Base-by-base conservation (phyloP, 2,329 filamentous ascomycete species). In the Exserohilum rostratum region DNA sequence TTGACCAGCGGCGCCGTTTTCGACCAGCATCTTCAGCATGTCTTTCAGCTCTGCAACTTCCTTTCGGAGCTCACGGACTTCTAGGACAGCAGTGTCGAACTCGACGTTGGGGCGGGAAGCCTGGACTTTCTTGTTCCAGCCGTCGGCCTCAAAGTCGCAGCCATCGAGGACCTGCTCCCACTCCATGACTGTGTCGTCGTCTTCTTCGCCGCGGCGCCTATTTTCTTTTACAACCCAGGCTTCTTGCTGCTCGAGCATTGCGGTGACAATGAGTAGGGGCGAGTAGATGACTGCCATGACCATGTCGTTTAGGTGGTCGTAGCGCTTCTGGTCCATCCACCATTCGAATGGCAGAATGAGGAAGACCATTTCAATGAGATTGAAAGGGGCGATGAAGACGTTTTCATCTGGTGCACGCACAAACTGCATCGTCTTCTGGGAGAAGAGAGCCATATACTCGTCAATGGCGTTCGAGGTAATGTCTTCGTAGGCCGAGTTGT, bases 361-460 rank as follows among this genome's bases (percentile, higher is more conserved):
- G 57, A 85, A 80, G 57, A 96, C 81, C 15, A 98, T 87, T 74
- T 99, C 95, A 56, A 99, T 84, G 2, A 99, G 82, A 73, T 99
- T 99, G 77, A 99, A 90, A 0, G 95, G 95, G 0, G 95, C 88
- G 68, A 99, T 96, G 77, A 95, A 99, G 50, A 99, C 95, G 65
- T 99, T 99, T 75, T 99, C 95, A 67, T 99, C 95, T 0, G 95
- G 95, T 0, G 95, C 95, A 44, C 95, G 90, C 15, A 98, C 91
- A 68, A 97, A 99, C 68, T 96, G 92, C 84, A 98, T 91, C 0
- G 95, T 97, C 77, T 96, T 96, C 64, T 96, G 90, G 0, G 91
- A 85, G 76, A 96, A 97, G 3, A 98, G 84, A 0, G 92, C 93
- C 73, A 99, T 87, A 76, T 92, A 99, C 75, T 99, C 95, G 74